These are phyloP conservation scores for Hippophae gyantsensis DNA, from an alignment of 306 rosid species.

Conservation along the genomic window DNA sequence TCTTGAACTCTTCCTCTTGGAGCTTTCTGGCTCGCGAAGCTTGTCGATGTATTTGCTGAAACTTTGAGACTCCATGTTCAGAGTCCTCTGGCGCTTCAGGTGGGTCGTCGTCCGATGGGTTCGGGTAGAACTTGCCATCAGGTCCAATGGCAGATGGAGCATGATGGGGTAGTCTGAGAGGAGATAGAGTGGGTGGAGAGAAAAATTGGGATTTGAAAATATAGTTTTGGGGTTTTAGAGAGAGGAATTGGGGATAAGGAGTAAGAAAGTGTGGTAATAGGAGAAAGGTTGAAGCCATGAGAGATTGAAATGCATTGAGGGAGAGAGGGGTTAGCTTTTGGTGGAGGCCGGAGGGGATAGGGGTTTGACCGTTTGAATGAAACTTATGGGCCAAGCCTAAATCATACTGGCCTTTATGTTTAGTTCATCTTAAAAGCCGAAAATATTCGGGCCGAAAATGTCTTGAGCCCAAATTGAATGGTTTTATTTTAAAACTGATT, in stretches of 20 bases:
- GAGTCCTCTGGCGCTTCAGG: slow-evolving; percentile 69
- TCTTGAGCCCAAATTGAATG: no score
- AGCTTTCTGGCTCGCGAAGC: slow-evolving; percentile 66
- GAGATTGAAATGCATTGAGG: slow-evolving; percentile 9
- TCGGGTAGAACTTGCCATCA: slow-evolving; percentile 67
- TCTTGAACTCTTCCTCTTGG: slow-evolving; percentile 58
- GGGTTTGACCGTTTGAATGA: slow-evolving; percentile 9
- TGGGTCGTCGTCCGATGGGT: slow-evolving; percentile 78
- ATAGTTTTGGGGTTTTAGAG: slow-evolving; percentile 23
- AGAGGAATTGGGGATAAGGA: slow-evolving; percentile 21
- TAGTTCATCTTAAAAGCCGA: no score
- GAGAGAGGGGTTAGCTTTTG: background rate
- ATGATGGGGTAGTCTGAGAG: slow-evolving; percentile 11
- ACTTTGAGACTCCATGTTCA: slow-evolving; percentile 65
- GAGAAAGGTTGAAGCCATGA: slow-evolving; percentile 56
- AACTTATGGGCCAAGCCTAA: no score
- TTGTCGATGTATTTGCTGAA: slow-evolving; percentile 66
- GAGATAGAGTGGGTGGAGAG: slow-evolving; percentile 10
- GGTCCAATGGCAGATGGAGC: slow-evolving; percentile 42
- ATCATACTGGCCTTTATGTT: no score
- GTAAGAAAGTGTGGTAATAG: slow-evolving; percentile 34
- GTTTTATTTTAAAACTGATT: no score
- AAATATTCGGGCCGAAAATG: no score
- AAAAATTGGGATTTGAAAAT: slow-evolving; percentile 7
- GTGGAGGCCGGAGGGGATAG: slow-evolving; percentile 9